Conservation (phyloP, 2,329 filamentous ascomycete species). For the Alternaria arborescens region DNA sequence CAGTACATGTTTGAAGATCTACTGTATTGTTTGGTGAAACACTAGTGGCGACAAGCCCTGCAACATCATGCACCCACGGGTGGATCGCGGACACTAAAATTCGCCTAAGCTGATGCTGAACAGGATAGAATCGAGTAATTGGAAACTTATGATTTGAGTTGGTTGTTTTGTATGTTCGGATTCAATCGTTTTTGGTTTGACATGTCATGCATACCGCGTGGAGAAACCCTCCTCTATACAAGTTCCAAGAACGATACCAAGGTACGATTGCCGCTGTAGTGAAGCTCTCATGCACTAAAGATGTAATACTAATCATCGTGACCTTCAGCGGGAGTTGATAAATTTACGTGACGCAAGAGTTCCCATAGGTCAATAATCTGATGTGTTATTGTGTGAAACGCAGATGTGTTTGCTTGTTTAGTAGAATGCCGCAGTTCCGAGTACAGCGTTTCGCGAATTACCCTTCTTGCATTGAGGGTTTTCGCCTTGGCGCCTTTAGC, state of each 20-base stretch:
- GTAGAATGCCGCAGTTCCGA: background rate
- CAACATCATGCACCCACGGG: conserved; percentile 16
- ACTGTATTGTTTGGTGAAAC: conserved; percentile 34
- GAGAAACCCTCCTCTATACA: background rate
- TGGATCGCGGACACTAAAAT: conserved; percentile 7
- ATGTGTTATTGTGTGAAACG: background rate
- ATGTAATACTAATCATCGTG: no score
- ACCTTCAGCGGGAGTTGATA: background rate
- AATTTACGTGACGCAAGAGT: background rate
- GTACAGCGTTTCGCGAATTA: conserved; percentile 20
- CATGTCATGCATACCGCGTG: background rate
- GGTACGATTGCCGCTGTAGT: background rate
- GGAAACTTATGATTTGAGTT: conserved; percentile 8
- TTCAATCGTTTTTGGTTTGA: background rate
- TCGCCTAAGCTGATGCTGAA: background rate
- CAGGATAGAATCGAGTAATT: background rate
- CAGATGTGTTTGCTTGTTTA: background rate
- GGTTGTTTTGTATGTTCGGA: conserved; percentile 11
- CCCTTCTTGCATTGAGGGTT: conserved; percentile 23
- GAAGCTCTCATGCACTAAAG: background rate
- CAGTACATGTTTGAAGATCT: conserved; percentile 32
- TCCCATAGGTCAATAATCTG: background rate
- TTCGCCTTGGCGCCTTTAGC: conserved; percentile 31
- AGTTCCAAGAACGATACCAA: background rate
- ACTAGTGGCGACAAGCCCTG: conserved; percentile 29